Evolutionary conservation across 2,329 filamentous ascomycete genomes (phyloP).

Genomic region (Penicillium sp.): DNA sequence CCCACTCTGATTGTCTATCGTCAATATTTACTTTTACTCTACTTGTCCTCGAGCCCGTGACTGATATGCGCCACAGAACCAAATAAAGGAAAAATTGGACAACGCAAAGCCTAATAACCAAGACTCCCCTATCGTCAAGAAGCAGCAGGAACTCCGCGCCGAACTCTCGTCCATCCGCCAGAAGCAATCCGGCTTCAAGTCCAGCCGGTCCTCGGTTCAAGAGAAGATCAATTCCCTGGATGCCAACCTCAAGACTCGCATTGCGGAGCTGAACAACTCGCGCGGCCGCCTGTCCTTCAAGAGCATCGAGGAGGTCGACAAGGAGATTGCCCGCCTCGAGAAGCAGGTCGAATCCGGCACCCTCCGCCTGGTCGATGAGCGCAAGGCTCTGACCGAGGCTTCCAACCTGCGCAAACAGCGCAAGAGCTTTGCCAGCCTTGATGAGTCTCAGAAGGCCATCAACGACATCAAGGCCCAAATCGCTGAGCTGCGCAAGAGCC

Average conservation of each 20-base stretch:
- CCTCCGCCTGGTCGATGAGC: conserved; percentile 97
- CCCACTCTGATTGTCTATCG: conserved; percentile 2
- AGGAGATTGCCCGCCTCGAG: conserved; percentile 74
- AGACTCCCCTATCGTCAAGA: conserved; percentile 74
- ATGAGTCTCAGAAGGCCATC: conserved; percentile 82
- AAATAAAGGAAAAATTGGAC: conserved; percentile 84
- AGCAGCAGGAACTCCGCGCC: conserved; percentile 76
- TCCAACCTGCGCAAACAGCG: conserved; percentile 78
- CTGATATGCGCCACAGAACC: conserved; percentile 62
- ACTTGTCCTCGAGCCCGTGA: conserved; percentile 11
- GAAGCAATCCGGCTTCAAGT: conserved; percentile 85
- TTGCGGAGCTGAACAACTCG: conserved; percentile 81
- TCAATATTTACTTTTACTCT: neutral
- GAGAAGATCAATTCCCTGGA: conserved; percentile 93
- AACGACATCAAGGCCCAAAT: conserved; percentile 83
- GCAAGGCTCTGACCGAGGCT: conserved; percentile 83
- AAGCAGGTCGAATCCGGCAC: conserved; percentile 81
- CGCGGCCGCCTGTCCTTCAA: conserved; percentile 80
- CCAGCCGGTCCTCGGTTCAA: conserved; percentile 68
- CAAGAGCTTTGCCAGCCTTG: conserved; percentile 85
- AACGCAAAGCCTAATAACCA: conserved; percentile 75
- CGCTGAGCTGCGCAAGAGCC: conserved; percentile 77
- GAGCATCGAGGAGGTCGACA: conserved; percentile 80
- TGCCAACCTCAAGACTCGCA: conserved; percentile 78
- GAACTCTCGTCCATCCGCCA: conserved; percentile 79